Evolutionary conservation across 495 filamentous ascomycete species (phyloP).

Genomic region (Tuber melanosporum): DNA sequence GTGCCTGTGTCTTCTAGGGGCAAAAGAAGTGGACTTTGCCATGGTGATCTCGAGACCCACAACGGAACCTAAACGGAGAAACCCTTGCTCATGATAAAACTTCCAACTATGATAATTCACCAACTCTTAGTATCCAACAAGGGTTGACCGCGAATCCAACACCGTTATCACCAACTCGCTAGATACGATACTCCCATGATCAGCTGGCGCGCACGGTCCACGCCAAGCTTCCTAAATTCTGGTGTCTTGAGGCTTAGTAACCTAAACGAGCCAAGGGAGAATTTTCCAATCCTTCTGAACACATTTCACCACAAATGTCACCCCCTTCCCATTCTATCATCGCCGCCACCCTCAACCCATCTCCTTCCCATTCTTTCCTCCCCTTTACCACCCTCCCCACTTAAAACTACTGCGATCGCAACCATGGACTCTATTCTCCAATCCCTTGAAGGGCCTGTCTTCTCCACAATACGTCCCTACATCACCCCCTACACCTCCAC

Average conservation of each 20-base stretch:
- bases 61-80: not conserved
- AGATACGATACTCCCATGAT: not conserved
- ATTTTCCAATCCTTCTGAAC: slow-evolving; percentile 5
- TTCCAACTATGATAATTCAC: not conserved
- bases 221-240: not conserved
- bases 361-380: not conserved
- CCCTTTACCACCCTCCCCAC: not conserved
- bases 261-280: not conserved
- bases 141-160: not conserved
- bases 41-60: not conserved
- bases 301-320: not conserved
- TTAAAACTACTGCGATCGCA: slow-evolving; percentile 1
- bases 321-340: slow-evolving; percentile 14
- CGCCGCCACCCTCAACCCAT: not conserved
- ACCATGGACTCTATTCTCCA: slow-evolving; percentile 32
- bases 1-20: not conserved
- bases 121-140: not conserved
- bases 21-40: not conserved
- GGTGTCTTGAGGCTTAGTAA: slow-evolving; percentile 1
- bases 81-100: not conserved
- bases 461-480: slow-evolving; percentile 57
- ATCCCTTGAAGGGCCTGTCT: slow-evolving; percentile 50
- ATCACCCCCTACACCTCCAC: slow-evolving; percentile 72
- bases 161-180: not conserved
- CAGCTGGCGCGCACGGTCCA: not conserved